Conservation (phyloP, 2,329 filamentous ascomycete species). For the Aureobasidium namibiae region DNA sequence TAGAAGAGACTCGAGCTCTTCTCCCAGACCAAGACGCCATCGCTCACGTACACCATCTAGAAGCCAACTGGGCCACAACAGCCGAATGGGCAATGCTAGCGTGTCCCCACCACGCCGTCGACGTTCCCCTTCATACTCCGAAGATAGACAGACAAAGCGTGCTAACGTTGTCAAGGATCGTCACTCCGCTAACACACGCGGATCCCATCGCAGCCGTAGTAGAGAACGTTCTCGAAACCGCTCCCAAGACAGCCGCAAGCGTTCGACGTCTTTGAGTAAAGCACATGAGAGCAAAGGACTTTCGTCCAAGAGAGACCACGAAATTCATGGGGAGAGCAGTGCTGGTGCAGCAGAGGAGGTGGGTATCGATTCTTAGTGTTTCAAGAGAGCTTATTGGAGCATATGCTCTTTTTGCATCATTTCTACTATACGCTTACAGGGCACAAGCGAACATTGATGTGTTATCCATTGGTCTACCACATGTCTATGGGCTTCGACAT, state of each 20-base stretch:
- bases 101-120: conserved; percentile 4
- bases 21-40: not conserved
- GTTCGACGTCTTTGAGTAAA: not conserved
- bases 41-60: conserved; percentile 23
- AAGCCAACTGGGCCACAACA: conserved; percentile 19
- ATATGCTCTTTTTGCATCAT: not conserved
- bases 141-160: not conserved
- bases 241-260: not conserved
- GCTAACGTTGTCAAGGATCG: conserved; percentile 1
- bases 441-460: not conserved
- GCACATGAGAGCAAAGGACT: not conserved
- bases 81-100: conserved; percentile 18
- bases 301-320: not conserved
- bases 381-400: not conserved
- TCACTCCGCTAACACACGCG: not conserved
- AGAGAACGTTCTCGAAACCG: conserved; percentile 1
- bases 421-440: not conserved
- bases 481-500: not conserved
- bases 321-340: not conserved
- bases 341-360: conserved; percentile 12
- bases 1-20: conserved; percentile 4
- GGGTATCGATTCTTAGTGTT: conserved; percentile 4
- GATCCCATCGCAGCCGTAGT: not conserved
- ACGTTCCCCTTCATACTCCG: conserved; percentile 3
- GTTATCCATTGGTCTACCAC: not conserved